phyloP scores from a whole-genome alignment of 768 basidiomycete species.

The Sporobolomyces roseus region DNA sequence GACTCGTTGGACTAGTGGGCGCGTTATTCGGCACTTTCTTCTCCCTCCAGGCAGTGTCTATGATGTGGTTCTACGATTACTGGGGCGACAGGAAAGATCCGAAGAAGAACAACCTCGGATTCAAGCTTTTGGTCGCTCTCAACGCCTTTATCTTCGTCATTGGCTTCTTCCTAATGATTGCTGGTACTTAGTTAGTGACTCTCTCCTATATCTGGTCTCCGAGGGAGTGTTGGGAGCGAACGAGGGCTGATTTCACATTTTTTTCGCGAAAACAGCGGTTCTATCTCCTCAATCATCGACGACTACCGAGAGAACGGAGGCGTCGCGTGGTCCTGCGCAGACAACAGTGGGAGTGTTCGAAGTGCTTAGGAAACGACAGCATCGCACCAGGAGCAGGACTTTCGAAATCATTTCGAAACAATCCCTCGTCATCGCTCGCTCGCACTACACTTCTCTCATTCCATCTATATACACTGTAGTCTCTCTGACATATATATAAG shows the following conservation, averaged over 20 bases:
- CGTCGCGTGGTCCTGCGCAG: conserved; percentile 35
- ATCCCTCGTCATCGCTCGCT: no score
- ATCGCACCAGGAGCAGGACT: no score
- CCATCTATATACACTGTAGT: no score
- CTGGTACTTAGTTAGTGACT: conserved; percentile 28
- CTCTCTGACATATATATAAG: no score
- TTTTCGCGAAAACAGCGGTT: no score
- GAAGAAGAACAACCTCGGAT: conserved; percentile 1
- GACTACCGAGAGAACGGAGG: conserved; percentile 23
- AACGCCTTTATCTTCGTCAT: conserved; percentile 36
- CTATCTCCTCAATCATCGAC: conserved; percentile 5
- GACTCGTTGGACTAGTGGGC: conserved; percentile 39
- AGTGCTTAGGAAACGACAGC: no score
- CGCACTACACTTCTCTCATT: no score
- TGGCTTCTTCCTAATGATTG: conserved; percentile 41
- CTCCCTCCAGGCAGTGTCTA: conserved; percentile 22
- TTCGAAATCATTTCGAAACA: no score
- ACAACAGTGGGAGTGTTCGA: conserved; percentile 28
- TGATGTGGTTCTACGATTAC: conserved; percentile 40
- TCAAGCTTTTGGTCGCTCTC: conserved; percentile 19
- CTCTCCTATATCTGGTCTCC: no score
- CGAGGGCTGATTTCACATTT: no score
- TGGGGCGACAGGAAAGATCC: conserved; percentile 3
- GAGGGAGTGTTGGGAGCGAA: no score
- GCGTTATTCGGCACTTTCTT: conserved; percentile 42